A percentile compares a stretch with the other conserved stretches of the same genome.
phyloP scores from a whole-genome alignment of 2,329 filamentous ascomycete genomes.

The Cordyceps javanica region DNA sequence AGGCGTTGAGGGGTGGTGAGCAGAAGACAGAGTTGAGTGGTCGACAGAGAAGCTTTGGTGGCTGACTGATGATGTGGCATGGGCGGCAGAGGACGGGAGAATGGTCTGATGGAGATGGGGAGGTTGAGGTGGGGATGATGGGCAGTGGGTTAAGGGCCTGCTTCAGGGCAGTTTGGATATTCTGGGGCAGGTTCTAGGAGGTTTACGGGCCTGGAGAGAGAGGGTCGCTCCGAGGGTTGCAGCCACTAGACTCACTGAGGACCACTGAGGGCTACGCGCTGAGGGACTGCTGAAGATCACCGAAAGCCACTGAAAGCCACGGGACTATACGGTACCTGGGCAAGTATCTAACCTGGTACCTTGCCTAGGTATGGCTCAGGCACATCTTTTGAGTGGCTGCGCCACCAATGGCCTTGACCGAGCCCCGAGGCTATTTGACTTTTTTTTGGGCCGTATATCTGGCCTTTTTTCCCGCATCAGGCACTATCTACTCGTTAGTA shows the following conservation, averaged over 20 bases:
- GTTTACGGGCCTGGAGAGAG: not conserved
- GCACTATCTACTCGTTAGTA: not conserved
- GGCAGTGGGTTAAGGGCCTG: not conserved
- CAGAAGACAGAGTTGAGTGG: not conserved
- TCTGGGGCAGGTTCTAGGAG: not conserved
- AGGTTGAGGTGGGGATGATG: not conserved
- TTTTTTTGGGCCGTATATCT: not conserved
- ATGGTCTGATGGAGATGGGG: not conserved
- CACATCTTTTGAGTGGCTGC: not conserved
- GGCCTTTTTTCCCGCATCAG: too few species aligned
- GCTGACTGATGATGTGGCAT: constrained; percentile 9
- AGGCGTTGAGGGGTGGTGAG: not conserved
- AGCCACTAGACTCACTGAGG: not conserved
- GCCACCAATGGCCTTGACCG: not conserved
- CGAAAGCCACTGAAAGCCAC: not conserved
- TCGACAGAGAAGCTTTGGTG: not conserved
- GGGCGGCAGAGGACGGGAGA: too few species aligned
- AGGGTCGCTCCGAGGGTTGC: not conserved
- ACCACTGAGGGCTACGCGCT: too few species aligned
- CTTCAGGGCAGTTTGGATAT: not conserved
- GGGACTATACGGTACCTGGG: too few species aligned
- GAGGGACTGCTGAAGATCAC: not conserved
- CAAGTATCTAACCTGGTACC: too few species aligned
- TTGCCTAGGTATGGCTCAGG: too few species aligned
- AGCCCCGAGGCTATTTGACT: not conserved